Evolutionary conservation across 2,329 filamentous ascomycete genomes (phyloP), one percentile per base, ranked within the genome.

Genomic region (Coccinonectria pachysandricola): DNA sequence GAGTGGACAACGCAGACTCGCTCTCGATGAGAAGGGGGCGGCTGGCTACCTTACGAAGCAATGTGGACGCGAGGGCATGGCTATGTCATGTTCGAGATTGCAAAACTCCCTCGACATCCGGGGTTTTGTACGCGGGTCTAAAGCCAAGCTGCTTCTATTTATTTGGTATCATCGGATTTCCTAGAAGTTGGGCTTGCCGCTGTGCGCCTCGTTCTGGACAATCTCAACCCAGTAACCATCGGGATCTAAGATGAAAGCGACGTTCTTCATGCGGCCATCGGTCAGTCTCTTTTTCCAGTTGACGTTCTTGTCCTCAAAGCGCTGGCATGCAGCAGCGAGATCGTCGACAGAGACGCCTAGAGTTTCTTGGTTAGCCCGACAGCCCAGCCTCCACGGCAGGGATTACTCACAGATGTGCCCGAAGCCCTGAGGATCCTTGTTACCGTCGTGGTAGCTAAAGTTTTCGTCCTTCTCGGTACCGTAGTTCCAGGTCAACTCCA

Each of bases 251-350:
- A 96, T 60, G 50, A 96, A 96, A 0, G 91, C 91, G 28, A 96
- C 78, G 39, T 91, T 84, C 68, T 83, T 88, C 87, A 95, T 94
- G 23, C 72, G 65, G 2, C 88, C 88, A 37, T 96, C 88, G 2
- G 84, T 93, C 35, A 96, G 67, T 39, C 83, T 71, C 75, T 96
- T 96, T 75, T 94, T 94, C 84, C 86, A 98, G 56, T 71, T 77
- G 29, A 88, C 80, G 5, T 79, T 72, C 49, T 83, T 62, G 29
- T 75, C 72, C 52, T 96, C 91, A 43, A 96, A 87, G 9, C 87
- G 73, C 49, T 77, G 61, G 58, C 88, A 95, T 7, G 91, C 87
- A 6, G 80, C 79, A 27, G 91, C 77, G n/a, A 96, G 51, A 50
- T 93, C 75, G 49, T 96, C 88, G 8, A 95, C 87, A 2, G 79